Conservation (phyloP, 176 grass and related monocot genomes). For the Zea luxurians region DNA sequence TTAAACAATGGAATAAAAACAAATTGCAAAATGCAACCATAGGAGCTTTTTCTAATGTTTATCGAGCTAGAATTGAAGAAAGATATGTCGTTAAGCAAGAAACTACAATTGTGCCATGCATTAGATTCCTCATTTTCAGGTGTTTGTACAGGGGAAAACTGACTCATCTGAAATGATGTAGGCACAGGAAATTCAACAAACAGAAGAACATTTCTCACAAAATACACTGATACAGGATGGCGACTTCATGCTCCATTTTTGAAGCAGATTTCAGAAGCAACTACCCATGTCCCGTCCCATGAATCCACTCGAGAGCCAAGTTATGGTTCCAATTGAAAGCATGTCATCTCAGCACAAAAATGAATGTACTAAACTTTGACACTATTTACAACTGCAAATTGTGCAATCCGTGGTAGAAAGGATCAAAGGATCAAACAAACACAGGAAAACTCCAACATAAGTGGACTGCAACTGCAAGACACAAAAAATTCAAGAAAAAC, state of each 20-base stretch:
- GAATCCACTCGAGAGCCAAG: conserved; percentile 11
- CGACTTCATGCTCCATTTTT: neutral
- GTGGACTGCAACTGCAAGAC: neutral
- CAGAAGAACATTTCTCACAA: conserved; percentile 12
- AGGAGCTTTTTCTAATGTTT: neutral
- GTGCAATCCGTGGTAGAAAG: neutral
- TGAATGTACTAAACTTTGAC: neutral
- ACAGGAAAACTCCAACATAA: neutral
- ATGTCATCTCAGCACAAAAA: neutral
- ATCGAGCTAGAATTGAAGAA: neutral
- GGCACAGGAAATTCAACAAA: neutral
- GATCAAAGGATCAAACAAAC: neutral
- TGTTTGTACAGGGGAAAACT: neutral
- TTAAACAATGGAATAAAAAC: neutral
- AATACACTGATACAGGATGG: neutral
- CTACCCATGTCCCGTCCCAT: conserved; percentile 3
- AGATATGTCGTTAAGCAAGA: neutral
- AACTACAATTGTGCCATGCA: neutral
- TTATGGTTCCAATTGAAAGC: neutral
- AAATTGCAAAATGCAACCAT: neutral
- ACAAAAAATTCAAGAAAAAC: neutral
- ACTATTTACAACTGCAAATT: neutral
- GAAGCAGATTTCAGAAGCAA: conserved; percentile 5
- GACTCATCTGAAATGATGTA: neutral
- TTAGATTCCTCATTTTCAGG: conserved; percentile 12